These are phyloP conservation scores for Ogataea angusta DNA, from an alignment of 805 yeast species.

Conservation along the genomic window DNA sequence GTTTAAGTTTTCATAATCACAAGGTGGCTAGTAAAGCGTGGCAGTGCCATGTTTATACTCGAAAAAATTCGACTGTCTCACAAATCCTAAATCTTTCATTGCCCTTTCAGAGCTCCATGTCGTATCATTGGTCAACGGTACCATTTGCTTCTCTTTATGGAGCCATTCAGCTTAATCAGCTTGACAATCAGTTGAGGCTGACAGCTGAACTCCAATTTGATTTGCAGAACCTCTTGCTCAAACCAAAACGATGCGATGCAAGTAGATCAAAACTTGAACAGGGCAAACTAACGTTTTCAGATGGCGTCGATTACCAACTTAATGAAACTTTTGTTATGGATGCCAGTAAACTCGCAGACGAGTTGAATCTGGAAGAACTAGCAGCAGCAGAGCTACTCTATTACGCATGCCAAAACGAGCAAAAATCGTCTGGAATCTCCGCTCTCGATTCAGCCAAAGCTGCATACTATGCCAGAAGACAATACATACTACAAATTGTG, in stretches of 20 bases:
- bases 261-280: slow-evolving; percentile 48
- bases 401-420: slow-evolving; percentile 38
- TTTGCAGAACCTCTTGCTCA: slow-evolving; percentile 39
- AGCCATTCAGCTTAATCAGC: slow-evolving; percentile 37
- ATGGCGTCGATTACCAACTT: slow-evolving; percentile 56
- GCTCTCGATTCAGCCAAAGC: slow-evolving; percentile 62
- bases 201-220: slow-evolving; percentile 39
- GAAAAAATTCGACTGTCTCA: slow-evolving; percentile 5
- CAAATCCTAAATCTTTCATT: too few relatives aligned
- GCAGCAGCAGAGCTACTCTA: slow-evolving; percentile 67
- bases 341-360: slow-evolving; percentile 57
- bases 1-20: neutral
- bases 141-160: slow-evolving; percentile 45
- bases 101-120: slow-evolving; percentile 9
- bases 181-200: slow-evolving; percentile 14
- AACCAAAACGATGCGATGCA: slow-evolving; percentile 42
- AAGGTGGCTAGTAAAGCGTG: slow-evolving; percentile 6
- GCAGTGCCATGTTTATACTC: slow-evolving; percentile 10
- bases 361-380: slow-evolving; percentile 73
- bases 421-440: slow-evolving; percentile 42
- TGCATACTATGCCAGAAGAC: slow-evolving; percentile 64
- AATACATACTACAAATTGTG: slow-evolving; percentile 67
- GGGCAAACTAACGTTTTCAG: slow-evolving; percentile 47
- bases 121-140: slow-evolving; percentile 37
- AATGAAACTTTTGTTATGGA: slow-evolving; percentile 63